Evolutionary conservation across 257 asterid genomes (phyloP).

Genomic region (Penstemon newberryi): DNA sequence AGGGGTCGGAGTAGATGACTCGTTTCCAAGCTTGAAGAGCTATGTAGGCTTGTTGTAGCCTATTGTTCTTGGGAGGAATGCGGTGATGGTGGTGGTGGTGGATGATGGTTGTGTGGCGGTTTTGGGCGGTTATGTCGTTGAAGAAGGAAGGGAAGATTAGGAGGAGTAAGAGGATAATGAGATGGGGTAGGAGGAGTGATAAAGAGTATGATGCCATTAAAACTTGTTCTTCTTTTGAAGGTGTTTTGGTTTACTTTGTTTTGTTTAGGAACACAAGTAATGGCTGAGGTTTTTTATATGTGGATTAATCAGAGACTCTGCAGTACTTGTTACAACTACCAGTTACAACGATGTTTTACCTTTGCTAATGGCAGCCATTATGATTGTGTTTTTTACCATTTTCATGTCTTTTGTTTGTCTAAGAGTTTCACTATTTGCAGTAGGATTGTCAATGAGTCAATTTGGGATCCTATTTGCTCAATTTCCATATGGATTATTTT

Average conservation of each 20-base stretch:
- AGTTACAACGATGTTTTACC: constrained; percentile 53
- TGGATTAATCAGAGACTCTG: constrained; percentile 17
- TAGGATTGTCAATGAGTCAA: too few relatives aligned
- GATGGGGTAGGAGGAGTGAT: constrained; percentile 11
- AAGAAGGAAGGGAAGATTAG: constrained; percentile 26
- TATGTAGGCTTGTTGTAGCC: constrained; percentile 49
- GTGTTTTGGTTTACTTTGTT: not conserved
- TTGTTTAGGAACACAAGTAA: not conserved
- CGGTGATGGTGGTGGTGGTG: constrained; percentile 32
- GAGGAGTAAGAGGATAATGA: constrained; percentile 37
- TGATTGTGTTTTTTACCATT: constrained; percentile 36
- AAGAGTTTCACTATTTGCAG: too few relatives aligned
- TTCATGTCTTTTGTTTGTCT: constrained; percentile 12
- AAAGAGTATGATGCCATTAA: constrained; percentile 42
- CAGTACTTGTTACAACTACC: constrained; percentile 55
- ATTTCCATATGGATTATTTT: too few relatives aligned
- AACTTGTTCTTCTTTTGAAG: not conserved
- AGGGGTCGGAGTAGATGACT: constrained; percentile 65
- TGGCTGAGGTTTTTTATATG: constrained; percentile 19
- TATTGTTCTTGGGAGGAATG: constrained; percentile 26
- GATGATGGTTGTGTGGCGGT: constrained; percentile 15
- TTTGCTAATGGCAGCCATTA: constrained; percentile 34
- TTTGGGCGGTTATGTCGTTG: constrained; percentile 36
- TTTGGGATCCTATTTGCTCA: too few relatives aligned
- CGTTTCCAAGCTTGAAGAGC: constrained; percentile 69